Evolutionary conservation across 2,329 filamentous ascomycete genomes (phyloP).

Genomic region (Colletotrichum scovillei): DNA sequence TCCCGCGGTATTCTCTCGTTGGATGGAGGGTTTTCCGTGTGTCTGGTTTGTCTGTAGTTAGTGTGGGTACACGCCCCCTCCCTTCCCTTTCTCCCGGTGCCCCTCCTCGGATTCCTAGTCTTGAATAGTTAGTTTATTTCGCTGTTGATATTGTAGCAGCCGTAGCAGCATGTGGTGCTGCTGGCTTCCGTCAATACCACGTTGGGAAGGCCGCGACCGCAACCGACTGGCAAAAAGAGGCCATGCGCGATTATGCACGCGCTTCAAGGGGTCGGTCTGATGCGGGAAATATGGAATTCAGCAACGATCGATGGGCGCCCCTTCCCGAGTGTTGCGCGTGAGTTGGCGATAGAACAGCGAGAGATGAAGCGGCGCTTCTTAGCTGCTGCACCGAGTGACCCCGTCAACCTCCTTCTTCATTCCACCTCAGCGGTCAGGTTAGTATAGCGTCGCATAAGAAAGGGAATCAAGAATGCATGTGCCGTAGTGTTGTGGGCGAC

Average conservation of each 20-base stretch:
- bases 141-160: not conserved
- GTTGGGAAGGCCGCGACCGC: not conserved
- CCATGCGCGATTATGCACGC: constrained; percentile 2
- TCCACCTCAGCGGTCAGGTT: not conserved
- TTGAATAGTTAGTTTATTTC: not conserved
- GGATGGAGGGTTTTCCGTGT: not conserved
- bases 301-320: not conserved
- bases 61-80: not conserved
- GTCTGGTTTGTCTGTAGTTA: not conserved
- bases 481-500: not conserved
- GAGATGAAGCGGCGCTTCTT: not conserved
- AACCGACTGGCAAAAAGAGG: not conserved
- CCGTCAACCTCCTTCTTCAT: not conserved
- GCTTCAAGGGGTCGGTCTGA: not conserved
- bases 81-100: not conserved
- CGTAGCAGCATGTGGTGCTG: not conserved
- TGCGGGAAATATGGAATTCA: not conserved
- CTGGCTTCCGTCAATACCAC: not conserved
- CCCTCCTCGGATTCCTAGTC: not conserved
- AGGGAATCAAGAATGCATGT: constrained; percentile 12
- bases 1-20: not conserved
- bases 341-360: not conserved
- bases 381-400: not conserved
- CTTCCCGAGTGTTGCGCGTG: not conserved
- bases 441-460: not conserved